Evolutionary conservation across 495 filamentous ascomycete species (phyloP).

Genomic region (Polyplosphaeria fusca): DNA sequence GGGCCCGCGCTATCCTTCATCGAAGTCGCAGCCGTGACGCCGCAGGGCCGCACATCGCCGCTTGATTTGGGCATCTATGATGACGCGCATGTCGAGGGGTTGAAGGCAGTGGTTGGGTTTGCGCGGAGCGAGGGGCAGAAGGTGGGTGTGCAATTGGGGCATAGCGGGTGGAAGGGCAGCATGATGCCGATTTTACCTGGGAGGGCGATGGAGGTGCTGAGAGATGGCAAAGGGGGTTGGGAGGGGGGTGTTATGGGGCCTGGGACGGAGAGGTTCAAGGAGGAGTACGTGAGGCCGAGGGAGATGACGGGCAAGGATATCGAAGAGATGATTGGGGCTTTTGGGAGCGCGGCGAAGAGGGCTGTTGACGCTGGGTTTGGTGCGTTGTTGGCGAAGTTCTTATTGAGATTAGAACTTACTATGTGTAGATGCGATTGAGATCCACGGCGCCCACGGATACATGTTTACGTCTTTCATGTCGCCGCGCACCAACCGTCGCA

Average conservation of each 20-base stretch:
- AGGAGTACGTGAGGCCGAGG: conserved; percentile 50
- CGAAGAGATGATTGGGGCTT: conserved; percentile 53
- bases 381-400: background rate
- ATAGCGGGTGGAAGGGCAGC: conserved; percentile 70
- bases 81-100: conserved; percentile 62
- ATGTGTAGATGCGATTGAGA: conserved; percentile 53
- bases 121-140: conserved; percentile 65
- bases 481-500: conserved; percentile 41
- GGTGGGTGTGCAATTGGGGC: conserved; percentile 70
- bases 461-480: conserved; percentile 39
- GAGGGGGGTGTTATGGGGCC: conserved; percentile 55
- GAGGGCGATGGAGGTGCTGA: conserved; percentile 33
- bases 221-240: conserved; percentile 59
- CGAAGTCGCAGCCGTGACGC: conserved; percentile 66
- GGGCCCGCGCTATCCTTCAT: conserved; percentile 66
- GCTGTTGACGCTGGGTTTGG: conserved; percentile 51
- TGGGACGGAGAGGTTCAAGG: conserved; percentile 41
- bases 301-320: conserved; percentile 58
- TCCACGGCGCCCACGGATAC: conserved; percentile 52
- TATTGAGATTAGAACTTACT: background rate
- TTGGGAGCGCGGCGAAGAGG: conserved; percentile 51
- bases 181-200: conserved; percentile 64
- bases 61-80: conserved; percentile 68
- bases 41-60: conserved; percentile 73
- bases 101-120: conserved; percentile 63